These are phyloP conservation scores for Chlamydomonas applanata DNA, from an alignment of 139 green algal genomes.

Conservation along the genomic window DNA sequence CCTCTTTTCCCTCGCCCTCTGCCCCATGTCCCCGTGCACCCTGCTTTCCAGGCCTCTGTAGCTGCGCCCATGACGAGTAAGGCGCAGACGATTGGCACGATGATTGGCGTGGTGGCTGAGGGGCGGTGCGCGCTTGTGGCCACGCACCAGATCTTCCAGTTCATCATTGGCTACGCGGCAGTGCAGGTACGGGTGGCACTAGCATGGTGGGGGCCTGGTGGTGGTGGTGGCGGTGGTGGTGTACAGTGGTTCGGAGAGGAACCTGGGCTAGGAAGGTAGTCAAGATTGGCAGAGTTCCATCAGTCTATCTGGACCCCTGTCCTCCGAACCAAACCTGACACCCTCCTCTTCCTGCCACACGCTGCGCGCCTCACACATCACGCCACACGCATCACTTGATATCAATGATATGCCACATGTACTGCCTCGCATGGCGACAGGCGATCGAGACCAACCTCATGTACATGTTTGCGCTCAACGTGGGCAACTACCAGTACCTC, in stretches of 20 bases:
- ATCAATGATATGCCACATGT: too few species aligned
- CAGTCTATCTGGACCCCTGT: too few species aligned
- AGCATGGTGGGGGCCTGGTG: not conserved
- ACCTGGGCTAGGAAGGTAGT: not conserved
- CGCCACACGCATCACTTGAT: too few species aligned
- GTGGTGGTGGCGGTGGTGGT: not conserved
- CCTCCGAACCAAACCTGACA: too few species aligned
- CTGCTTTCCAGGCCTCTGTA: conserved; percentile 22
- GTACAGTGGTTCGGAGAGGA: too few species aligned
- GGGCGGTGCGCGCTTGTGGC: conserved; percentile 63
- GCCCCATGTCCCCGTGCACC: too few species aligned
- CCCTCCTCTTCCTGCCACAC: too few species aligned
- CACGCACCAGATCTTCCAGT: conserved; percentile 76
- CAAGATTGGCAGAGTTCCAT: too few species aligned
- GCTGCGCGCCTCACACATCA: too few species aligned
- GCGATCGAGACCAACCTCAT: conserved; percentile 64
- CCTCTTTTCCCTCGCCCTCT: too few species aligned
- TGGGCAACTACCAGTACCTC: conserved; percentile 71
- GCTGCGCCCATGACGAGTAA: conserved; percentile 57
- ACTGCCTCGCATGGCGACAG: conserved; percentile 27
- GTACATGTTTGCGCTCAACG: conserved; percentile 59
- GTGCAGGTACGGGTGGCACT: conserved; percentile 28
- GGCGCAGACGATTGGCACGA: conserved; percentile 57
- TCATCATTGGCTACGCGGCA: conserved; percentile 71
- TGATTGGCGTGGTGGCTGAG: conserved; percentile 68